A percentile compares a stretch with the other conserved stretches of the same genome.
phyloP scores from a whole-genome alignment of 2,329 filamentous ascomycete species.

The Aureobasidium sp. region DNA sequence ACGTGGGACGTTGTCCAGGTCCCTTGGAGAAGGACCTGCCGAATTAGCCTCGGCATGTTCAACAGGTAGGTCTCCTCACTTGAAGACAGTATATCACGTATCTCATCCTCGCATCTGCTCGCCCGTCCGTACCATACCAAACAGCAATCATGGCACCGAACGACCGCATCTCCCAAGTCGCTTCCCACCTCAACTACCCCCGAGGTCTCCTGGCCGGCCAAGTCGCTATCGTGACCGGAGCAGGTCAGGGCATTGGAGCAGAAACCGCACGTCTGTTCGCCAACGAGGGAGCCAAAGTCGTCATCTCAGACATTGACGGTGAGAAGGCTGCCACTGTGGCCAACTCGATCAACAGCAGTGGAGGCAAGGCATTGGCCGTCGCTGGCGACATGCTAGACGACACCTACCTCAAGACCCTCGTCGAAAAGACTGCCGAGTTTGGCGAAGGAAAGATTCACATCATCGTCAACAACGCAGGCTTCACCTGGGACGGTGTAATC shows the following conservation, averaged over 20 bases:
- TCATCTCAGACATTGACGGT: slow-evolving; percentile 72
- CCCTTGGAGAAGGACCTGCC: not conserved
- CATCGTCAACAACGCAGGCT: slow-evolving; percentile 86
- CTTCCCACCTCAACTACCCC: slow-evolving; percentile 72
- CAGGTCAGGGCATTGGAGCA: slow-evolving; percentile 80
- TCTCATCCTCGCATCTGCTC: not conserved
- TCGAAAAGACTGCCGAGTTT: slow-evolving; percentile 68
- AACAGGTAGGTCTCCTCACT: slow-evolving; percentile 4
- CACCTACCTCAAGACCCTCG: slow-evolving; percentile 61
- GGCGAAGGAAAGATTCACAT: slow-evolving; percentile 83
- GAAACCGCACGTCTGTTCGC: slow-evolving; percentile 76
- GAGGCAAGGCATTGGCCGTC: slow-evolving; percentile 63
- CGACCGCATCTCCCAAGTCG: slow-evolving; percentile 55
- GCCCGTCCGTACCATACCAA: not conserved
- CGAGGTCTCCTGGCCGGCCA: slow-evolving; percentile 70
- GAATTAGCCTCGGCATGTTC: slow-evolving; percentile 4
- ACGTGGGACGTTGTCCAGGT: not conserved
- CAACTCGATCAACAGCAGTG: slow-evolving; percentile 57
- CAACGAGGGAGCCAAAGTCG: slow-evolving; percentile 77
- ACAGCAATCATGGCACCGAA: slow-evolving; percentile 2
- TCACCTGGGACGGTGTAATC: slow-evolving; percentile 88
- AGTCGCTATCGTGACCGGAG: slow-evolving; percentile 79
- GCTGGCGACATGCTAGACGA: slow-evolving; percentile 68
- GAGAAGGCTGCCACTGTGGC: slow-evolving; percentile 63
- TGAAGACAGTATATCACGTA: not conserved